A percentile compares a stretch with the other conserved stretches of the same genome.
phyloP scores from a whole-genome alignment of 2,329 filamentous ascomycete genomes.

The Beauveria scarabaeidicola region DNA sequence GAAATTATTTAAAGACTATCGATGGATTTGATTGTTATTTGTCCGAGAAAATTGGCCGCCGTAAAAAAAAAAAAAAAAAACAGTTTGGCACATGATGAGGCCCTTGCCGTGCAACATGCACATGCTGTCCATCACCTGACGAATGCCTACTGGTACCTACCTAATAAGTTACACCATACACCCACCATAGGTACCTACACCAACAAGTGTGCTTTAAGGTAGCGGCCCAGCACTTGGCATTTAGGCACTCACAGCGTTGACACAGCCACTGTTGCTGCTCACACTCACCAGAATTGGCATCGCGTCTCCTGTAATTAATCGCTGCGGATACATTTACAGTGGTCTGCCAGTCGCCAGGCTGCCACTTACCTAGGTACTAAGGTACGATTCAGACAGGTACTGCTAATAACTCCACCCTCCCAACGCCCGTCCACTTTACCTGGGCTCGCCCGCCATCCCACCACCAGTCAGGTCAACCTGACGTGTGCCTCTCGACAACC shows the following conservation, averaged over 20 bases:
- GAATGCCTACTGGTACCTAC: neutral
- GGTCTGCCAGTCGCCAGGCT: no score
- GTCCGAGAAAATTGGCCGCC: neutral
- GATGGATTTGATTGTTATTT: neutral
- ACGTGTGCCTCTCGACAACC: constrained; percentile 3
- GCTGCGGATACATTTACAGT: no score
- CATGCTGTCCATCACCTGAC: constrained; percentile 1
- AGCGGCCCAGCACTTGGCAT: neutral
- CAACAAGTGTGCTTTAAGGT: neutral
- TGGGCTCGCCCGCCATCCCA: neutral
- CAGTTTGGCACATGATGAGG: neutral
- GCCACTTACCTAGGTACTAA: no score
- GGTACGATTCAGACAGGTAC: no score
- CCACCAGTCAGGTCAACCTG: constrained; percentile 10
- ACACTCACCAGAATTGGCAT: no score
- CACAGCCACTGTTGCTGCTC: neutral
- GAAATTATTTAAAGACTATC: neutral
- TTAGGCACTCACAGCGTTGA: neutral
- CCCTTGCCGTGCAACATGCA: neutral
- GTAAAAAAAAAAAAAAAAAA: no score
- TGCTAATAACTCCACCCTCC: neutral
- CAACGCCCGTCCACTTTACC: constrained; percentile 1
- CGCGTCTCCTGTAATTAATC: no score
- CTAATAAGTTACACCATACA: no score
- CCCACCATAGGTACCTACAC: no score